phyloP scores from a whole-genome alignment of 2,329 filamentous ascomycete genomes.

The Cercospora zeina region DNA sequence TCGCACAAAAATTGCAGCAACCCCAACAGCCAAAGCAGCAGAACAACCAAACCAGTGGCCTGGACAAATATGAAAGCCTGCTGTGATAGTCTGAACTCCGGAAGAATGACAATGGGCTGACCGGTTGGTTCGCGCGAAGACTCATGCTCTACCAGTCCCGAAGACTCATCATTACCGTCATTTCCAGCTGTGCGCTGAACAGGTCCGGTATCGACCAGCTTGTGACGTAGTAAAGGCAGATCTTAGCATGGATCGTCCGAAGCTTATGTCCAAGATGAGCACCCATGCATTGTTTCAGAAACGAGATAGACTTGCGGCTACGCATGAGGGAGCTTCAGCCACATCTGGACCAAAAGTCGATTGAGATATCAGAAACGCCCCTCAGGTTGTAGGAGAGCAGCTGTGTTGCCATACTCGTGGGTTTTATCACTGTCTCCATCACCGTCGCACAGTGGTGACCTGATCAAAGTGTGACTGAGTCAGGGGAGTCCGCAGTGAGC shows the following conservation, averaged over 20 bases:
- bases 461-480: background rate
- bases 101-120: background rate
- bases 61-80: conserved; percentile 69
- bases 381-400: background rate
- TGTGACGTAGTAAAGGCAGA: conserved; percentile 1
- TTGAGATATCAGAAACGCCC: background rate
- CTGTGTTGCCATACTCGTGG: background rate
- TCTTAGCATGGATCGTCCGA: conserved; percentile 1
- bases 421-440: background rate
- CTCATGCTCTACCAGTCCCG: background rate
- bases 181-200: background rate
- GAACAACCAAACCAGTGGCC: conserved; percentile 42
- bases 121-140: background rate
- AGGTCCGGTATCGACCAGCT: conserved; percentile 5
- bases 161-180: conserved; percentile 1
- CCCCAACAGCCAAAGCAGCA: conserved; percentile 36
- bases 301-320: background rate
- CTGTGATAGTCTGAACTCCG: conserved; percentile 47
- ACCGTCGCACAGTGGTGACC: background rate
- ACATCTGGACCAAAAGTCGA: background rate
- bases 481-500: background rate
- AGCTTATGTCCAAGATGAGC: conserved; percentile 1
- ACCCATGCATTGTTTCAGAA: conserved; percentile 3
- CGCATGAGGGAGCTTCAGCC: background rate
- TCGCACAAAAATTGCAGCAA: conserved; percentile 36